A percentile compares a stretch with the other conserved stretches of the same genome.
Evolutionary conservation across 352 stramenopile genomes (phyloP).

Genomic region (Pythium utonaiense): DNA sequence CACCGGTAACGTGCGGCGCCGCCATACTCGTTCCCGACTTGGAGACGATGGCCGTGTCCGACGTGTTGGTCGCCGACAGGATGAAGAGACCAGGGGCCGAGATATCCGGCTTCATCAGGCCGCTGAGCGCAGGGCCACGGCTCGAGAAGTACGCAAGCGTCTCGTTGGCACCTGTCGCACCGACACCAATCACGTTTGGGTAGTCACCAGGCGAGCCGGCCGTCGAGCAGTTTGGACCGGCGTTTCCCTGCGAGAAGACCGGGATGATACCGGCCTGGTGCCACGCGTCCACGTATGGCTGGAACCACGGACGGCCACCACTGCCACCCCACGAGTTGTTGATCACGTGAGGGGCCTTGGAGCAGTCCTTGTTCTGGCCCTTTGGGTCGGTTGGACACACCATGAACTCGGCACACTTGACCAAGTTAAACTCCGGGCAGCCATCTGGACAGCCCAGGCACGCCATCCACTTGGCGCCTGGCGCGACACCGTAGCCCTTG

Average conservation of each 20-base stretch:
- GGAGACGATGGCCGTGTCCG: slow-evolving; percentile 13
- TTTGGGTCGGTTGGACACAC: not conserved
- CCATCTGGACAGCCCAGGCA: not conserved
- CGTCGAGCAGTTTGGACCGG: not conserved
- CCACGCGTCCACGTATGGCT: not conserved
- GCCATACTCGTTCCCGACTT: slow-evolving; percentile 28
- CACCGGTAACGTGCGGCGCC: slow-evolving; percentile 27
- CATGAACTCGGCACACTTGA: not conserved
- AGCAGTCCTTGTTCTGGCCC: slow-evolving; percentile 1
- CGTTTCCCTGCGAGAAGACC: not conserved
- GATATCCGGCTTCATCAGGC: slow-evolving; percentile 24
- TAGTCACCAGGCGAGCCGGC: slow-evolving; percentile 23
- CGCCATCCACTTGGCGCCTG: not conserved
- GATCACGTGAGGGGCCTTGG: not conserved
- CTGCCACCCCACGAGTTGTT: not conserved
- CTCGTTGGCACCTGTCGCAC: slow-evolving; percentile 19
- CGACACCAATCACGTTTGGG: slow-evolving; percentile 27
- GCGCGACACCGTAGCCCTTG: not conserved
- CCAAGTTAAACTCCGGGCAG: not conserved
- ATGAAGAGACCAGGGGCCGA: slow-evolving; percentile 25
- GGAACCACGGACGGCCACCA: not conserved
- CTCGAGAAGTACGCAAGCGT: slow-evolving; percentile 22
- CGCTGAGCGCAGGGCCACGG: slow-evolving; percentile 17
- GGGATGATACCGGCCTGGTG: not conserved
- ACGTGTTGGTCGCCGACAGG: slow-evolving; percentile 6